A percentile compares a stretch with the other conserved stretches of the same genome.
Conservation (phyloP, 129 eudicot genomes). For the Saussurea involucrata region DNA sequence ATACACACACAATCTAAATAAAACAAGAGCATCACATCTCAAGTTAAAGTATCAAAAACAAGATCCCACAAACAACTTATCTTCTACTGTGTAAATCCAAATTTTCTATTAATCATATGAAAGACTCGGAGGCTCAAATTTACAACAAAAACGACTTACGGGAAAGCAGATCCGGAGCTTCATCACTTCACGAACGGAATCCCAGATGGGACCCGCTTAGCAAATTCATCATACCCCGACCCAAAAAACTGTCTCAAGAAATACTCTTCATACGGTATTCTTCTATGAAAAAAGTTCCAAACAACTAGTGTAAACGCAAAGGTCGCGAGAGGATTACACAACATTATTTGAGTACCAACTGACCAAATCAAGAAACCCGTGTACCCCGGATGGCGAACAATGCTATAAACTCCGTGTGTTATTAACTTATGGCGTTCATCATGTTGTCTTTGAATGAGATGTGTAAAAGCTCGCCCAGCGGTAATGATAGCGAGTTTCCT, state of each 20-base stretch:
- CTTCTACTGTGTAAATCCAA: neutral
- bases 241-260: constrained; percentile 83
- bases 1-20: constrained; percentile 10
- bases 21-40: neutral
- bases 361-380: constrained; percentile 94
- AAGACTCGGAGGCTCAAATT: neutral
- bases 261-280: constrained; percentile 92
- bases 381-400: constrained; percentile 88
- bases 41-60: neutral
- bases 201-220: constrained; percentile 67
- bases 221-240: constrained; percentile 62
- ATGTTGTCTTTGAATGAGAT: constrained; percentile 65
- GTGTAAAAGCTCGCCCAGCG: constrained; percentile 95
- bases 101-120: neutral
- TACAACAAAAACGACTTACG: constrained; percentile 8
- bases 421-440: constrained; percentile 75
- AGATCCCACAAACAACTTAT: neutral
- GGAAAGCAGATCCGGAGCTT: constrained; percentile 5
- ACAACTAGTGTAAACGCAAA: constrained; percentile 65
- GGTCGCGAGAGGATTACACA: constrained; percentile 73
- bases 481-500: constrained; percentile 86
- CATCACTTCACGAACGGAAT: constrained; percentile 74
- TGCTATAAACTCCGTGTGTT: constrained; percentile 71
- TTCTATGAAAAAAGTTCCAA: constrained; percentile 63
- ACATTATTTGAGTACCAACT: constrained; percentile 85